Conservation (phyloP, 768 basidiomycete species). For the Atractiella rhizophila region DNA sequence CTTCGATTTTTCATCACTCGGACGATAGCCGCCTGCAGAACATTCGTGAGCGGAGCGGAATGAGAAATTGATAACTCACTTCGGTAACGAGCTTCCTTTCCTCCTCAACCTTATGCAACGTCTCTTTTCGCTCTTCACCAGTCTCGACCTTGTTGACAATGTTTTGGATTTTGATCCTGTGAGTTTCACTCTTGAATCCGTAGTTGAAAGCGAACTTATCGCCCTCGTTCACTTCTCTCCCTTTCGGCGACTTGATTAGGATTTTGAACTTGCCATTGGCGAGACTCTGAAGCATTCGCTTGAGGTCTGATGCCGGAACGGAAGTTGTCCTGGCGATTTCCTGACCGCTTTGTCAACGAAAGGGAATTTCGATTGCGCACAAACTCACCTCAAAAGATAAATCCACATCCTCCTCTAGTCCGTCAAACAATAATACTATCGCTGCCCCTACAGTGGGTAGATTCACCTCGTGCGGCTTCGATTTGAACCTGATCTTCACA, state of each 20-base stretch:
- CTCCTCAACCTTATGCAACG: conserved; percentile 67
- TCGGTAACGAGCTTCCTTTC: conserved; percentile 72
- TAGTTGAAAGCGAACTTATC: conserved; percentile 80
- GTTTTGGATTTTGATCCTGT: conserved; percentile 79
- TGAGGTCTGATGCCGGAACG: conserved; percentile 51
- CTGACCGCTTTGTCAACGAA: conserved; percentile 23
- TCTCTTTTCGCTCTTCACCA: conserved; percentile 66
- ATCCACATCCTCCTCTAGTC: conserved; percentile 37
- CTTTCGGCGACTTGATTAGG: conserved; percentile 66
- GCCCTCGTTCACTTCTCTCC: conserved; percentile 45
- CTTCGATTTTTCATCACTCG: conserved; percentile 94
- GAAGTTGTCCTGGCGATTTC: conserved; percentile 54
- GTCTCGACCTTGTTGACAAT: conserved; percentile 68
- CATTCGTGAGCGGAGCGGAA: not conserved
- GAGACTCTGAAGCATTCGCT: conserved; percentile 80
- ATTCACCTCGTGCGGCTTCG: conserved; percentile 61
- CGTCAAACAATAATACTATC: conserved; percentile 66
- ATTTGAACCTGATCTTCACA: conserved; percentile 54
- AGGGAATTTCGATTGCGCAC: not conserved
- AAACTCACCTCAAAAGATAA: conserved; percentile 48
- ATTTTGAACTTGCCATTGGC: conserved; percentile 87
- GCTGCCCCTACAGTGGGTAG: conserved; percentile 71
- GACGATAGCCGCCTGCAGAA: conserved; percentile 66
- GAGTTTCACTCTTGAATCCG: conserved; percentile 52
- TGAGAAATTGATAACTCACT: conserved; percentile 26